A percentile compares a stretch with the other conserved stretches of the same genome.
These are phyloP conservation scores for Aspergillus costaricaensis DNA, from an alignment of 2,329 filamentous ascomycete genomes.

Conservation along the genomic window DNA sequence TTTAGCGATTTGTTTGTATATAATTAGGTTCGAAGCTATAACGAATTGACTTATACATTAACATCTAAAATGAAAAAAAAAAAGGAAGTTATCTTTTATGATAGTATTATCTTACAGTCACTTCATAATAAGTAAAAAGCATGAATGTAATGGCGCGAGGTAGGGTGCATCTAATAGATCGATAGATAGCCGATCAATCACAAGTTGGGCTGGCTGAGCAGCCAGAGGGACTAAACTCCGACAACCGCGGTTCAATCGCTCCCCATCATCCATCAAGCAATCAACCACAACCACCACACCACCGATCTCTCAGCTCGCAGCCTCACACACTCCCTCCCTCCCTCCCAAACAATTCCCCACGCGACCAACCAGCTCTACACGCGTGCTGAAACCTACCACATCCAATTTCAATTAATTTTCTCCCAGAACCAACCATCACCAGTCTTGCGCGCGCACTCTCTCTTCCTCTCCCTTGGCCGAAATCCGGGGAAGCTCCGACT, in stretches of 20 bases:
- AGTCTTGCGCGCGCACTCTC: conserved; percentile 1
- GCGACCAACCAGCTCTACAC: not conserved
- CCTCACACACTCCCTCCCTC: not conserved
- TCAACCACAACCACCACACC: conserved; percentile 5
- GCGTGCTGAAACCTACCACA: too few species aligned
- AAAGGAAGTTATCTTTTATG: too few species aligned
- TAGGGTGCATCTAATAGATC: not conserved
- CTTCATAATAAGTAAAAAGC: too few species aligned
- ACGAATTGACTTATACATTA: not conserved
- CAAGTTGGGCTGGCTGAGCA: too few species aligned
- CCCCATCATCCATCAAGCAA: conserved; percentile 10
- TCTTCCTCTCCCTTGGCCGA: not conserved
- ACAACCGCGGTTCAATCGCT: conserved; percentile 35
- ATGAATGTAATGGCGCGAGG: too few species aligned
- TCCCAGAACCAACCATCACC: not conserved
- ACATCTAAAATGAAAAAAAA: too few species aligned
- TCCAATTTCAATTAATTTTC: not conserved
- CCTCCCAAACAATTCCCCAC: not conserved
- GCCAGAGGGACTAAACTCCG: not conserved
- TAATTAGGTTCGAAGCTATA: not conserved
- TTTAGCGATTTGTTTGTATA: not conserved
- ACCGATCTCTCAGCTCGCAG: not conserved
- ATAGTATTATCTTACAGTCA: too few species aligned
- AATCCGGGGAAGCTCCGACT: conserved; percentile 24
- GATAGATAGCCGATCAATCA: not conserved